Evolutionary conservation across 2,329 filamentous ascomycete genomes (phyloP).

Genomic region (Nannizziopsis arthrosporioides): DNA sequence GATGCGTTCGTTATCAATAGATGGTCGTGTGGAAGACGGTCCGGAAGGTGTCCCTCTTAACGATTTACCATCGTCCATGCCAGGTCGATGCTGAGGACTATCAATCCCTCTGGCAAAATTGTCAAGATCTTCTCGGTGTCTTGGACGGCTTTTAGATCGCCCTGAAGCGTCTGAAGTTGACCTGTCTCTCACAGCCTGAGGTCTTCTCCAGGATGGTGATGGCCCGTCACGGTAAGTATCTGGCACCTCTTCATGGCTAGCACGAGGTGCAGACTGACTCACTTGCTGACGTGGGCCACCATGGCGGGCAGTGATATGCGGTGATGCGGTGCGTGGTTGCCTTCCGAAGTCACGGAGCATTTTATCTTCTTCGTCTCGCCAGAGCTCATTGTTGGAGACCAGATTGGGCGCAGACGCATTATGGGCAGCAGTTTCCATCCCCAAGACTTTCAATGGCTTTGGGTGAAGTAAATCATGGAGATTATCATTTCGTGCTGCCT

Average conservation of each 20-base stretch:
- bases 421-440: constrained; percentile 22
- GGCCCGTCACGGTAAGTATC: constrained; percentile 26
- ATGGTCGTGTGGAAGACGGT: constrained; percentile 29
- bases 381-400: constrained; percentile 23
- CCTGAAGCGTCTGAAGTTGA: constrained; percentile 45
- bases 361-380: constrained; percentile 30
- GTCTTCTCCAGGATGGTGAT: constrained; percentile 29
- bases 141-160: constrained; percentile 44
- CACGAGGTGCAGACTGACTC: constrained; percentile 14
- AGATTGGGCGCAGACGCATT: constrained; percentile 30
- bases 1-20: constrained; percentile 25
- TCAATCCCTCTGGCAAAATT: constrained; percentile 39
- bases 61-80: constrained; percentile 20
- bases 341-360: constrained; percentile 23
- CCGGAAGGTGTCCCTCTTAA: constrained; percentile 21
- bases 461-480: constrained; percentile 22
- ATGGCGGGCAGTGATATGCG: constrained; percentile 24
- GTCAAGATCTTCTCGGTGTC: constrained; percentile 43
- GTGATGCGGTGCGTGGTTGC: constrained; percentile 30
- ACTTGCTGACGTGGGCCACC: constrained; percentile 10
- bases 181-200: constrained; percentile 37
- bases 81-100: constrained; percentile 21
- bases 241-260: constrained; percentile 26
- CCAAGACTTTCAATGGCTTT: constrained; percentile 34
- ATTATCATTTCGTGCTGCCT: constrained; percentile 26